These are phyloP conservation scores for Sanghuangporus sanghuang DNA, from an alignment of 1,284 basidiomycete genomes.

Conservation along the genomic window DNA sequence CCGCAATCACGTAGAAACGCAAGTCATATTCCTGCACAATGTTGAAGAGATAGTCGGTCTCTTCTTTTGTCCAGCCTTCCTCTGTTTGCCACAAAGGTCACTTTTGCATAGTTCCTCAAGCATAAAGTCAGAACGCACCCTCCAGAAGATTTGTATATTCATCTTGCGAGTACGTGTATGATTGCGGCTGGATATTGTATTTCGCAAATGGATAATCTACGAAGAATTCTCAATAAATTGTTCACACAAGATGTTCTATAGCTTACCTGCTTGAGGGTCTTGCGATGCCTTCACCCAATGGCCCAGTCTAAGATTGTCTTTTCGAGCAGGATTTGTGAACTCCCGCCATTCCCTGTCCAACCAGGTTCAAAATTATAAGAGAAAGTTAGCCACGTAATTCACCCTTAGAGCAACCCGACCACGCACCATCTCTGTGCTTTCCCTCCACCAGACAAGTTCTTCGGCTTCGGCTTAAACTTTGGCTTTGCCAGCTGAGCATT, in stretches of 20 bases:
- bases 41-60: conserved; percentile 91
- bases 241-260: background rate
- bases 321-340: conserved; percentile 64
- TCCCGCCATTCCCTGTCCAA: conserved; percentile 62
- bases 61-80: conserved; percentile 86
- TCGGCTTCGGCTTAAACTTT: conserved; percentile 80
- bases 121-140: conserved; percentile 37
- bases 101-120: background rate
- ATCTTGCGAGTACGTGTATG: conserved; percentile 83
- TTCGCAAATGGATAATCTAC: conserved; percentile 75
- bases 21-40: conserved; percentile 82
- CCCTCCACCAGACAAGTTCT: conserved; percentile 53
- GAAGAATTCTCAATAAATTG: background rate
- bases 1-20: conserved; percentile 87
- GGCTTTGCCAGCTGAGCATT: conserved; percentile 73
- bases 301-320: conserved; percentile 52
- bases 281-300: conserved; percentile 68
- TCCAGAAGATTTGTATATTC: conserved; percentile 84
- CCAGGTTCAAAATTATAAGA: background rate
- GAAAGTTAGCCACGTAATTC: background rate
- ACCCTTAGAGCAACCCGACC: background rate
- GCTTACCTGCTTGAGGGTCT: conserved; percentile 49
- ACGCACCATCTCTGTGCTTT: conserved; percentile 57
- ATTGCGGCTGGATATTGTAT: conserved; percentile 68
- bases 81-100: conserved; percentile 42